Evolutionary conservation across 352 stramenopile species (phyloP), one percentile per base, ranked within the genome.

Genomic region (Phytophthora citricola): DNA sequence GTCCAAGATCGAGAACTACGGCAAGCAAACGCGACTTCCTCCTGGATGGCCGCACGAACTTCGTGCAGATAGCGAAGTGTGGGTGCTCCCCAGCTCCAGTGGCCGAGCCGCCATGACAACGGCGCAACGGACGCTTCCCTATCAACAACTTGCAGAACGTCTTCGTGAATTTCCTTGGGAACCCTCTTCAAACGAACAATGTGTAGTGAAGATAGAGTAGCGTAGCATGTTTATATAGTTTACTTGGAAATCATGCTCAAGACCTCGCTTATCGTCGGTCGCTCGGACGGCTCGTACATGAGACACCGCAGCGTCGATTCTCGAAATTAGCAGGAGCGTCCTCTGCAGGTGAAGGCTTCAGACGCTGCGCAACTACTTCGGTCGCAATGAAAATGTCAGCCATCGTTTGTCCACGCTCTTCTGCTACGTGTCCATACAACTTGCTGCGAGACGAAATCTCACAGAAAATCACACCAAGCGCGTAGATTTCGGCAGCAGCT

Each of bases 41-140:
- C 39, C 64, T 9, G 83, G 73, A 5, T 96, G 89, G 89, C 89
- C 89, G 15, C 71, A 62, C 2, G 78, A 90, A n/a, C 80, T 80
- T 45, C 70, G 74, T 0, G 32, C 53, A 8, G 76, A 88, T 34
- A 88, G 81, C 43, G 85, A 95, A 53, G 78, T 95, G 8, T 95
- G 87, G 87, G 89, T 95, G 3, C 60, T 95, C 10, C 87, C 89
- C 1, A 95, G 86, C 40, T 91, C 86, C 5, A 95, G 86, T n/a
- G 89, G 89, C 8, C 83, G 87, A 12, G 89, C 87, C 3, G 87
- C 80, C 15, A 94, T 95, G 83, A 92, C 89, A 24, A 88, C 87
- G 24, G 69, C 71, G 40, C 79, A 95, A 61, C 83, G 87, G 12
- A 80, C 78, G 5, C 41, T 75, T 29, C 87, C 87, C 39, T 95